Base-by-base conservation (phyloP, 345 rosid species). In the Eucalyptus paniculata region DNA sequence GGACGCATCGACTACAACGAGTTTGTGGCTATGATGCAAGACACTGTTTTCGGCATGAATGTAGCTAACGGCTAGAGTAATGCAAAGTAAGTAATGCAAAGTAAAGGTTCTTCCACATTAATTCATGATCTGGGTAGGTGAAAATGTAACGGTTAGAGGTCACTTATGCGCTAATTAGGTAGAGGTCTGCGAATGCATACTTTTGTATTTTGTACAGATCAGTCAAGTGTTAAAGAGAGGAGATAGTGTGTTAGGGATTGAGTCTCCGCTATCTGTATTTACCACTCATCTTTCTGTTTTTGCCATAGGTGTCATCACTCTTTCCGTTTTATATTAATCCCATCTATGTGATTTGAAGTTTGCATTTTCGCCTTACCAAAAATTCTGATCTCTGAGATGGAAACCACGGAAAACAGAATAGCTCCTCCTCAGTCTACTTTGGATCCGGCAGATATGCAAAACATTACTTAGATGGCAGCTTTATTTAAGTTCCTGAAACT, bases 11-110 rank as follows among this genome's bases (percentile, higher is more conserved):
- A 96, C 89, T 97, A 96, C 92, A 96, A 93, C 42, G 99, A 97
- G 91, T 96, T 97, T 54, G 98, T 95, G 90, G 98, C 94, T 28
- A 96, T 96, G 99, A 97, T 97, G 99, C 94, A 95, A 94, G 96
- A 95, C 91, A 88, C 92, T 32, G 92, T 92, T 88, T 92, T 96
- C 88, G 90, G 93, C 56, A 77, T 37, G 83, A 77, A 77, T 37
- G 5, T 77, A 77, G 83, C 83, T 77, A 37, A 77, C 3, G 24
- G 83, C 83, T 77, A 40, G 83, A 77, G 83, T 77, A 37, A 37
- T 37, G 83, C 83, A 42, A 72, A 72, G 82, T 37, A 37, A 72
- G 82, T 72, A 34, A 34, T 34, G 82, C 82, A 44, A 77, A 77
- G 83, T 40, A 21, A 77, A 77, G 83, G 47, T 77, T 37, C 83